Evolutionary conservation across 1,139 yeast genomes (phyloP).

Genomic region (Zygosaccharomyces pseudobailii): DNA sequence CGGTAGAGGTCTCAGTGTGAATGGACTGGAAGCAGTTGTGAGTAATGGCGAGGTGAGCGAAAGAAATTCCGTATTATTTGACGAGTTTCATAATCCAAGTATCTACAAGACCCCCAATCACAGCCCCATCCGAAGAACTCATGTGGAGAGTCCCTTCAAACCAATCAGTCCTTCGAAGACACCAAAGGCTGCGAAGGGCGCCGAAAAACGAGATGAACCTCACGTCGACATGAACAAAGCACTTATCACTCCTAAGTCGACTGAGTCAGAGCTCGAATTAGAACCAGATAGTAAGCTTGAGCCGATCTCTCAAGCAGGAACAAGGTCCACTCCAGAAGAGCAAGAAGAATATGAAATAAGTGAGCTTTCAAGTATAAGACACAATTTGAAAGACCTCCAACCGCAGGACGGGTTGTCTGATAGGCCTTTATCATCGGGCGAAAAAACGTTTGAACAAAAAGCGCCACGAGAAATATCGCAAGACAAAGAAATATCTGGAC

Average conservation of each 20-base stretch:
- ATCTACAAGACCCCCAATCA: not conserved
- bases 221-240: no score
- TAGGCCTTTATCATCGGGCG: not conserved
- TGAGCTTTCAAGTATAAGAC: not conserved
- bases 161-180: conserved; percentile 11
- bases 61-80: conserved; percentile 1
- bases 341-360: no score
- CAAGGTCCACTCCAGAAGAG: no score
- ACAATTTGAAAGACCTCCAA: not conserved
- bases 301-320: not conserved
- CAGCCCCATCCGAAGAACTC: conserved; percentile 12
- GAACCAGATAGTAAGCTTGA: not conserved
- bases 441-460: not conserved
- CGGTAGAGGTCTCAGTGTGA: conserved; percentile 13
- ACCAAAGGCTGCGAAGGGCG: not conserved
- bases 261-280: not conserved
- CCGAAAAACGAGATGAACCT: not conserved
- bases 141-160: conserved; percentile 27
- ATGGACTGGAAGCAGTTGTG: conserved; percentile 11
- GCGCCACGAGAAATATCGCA: not conserved
- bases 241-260: not conserved
- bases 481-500: not conserved
- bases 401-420: not conserved
- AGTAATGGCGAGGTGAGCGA: conserved; percentile 9
- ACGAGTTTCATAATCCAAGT: not conserved